Percentiles rank a stretch among this genome's conserved stretches.
Conservation (phyloP, 1,139 yeast species). For the Candida dubliniensis region DNA sequence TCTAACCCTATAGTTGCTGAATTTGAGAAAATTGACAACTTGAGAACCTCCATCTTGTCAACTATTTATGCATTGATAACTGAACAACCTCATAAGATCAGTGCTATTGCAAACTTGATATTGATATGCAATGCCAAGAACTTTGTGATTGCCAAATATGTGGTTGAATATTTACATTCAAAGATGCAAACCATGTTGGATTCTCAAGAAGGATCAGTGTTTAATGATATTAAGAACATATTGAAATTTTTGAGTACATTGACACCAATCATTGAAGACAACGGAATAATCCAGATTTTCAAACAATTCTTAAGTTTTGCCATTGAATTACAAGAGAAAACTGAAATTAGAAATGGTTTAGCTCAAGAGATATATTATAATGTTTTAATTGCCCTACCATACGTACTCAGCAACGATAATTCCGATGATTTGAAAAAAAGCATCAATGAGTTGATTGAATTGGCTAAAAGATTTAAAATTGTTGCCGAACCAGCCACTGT, state of each 20-base stretch:
- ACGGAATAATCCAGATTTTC: constrained; percentile 52
- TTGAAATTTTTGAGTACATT: constrained; percentile 70
- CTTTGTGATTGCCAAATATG: constrained; percentile 65
- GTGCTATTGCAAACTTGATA: constrained; percentile 68
- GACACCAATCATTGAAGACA: constrained; percentile 58
- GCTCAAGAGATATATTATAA: constrained; percentile 72
- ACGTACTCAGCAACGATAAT: constrained; percentile 51
- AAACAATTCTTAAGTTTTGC: constrained; percentile 57
- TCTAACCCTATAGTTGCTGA: constrained; percentile 68
- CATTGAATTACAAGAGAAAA: constrained; percentile 50
- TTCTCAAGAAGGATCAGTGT: constrained; percentile 27
- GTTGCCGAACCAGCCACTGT: constrained; percentile 23
- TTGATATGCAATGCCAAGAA: constrained; percentile 67
- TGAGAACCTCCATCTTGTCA: constrained; percentile 58
- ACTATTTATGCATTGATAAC: constrained; percentile 68
- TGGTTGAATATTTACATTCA: constrained; percentile 67
- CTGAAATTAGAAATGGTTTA: constrained; percentile 48
- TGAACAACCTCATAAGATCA: constrained; percentile 91
- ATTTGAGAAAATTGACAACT: constrained; percentile 63
- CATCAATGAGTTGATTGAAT: constrained; percentile 45
- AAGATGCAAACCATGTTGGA: constrained; percentile 58
- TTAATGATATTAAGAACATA: constrained; percentile 70
- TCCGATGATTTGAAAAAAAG: constrained; percentile 32
- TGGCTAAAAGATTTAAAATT: constrained; percentile 42
- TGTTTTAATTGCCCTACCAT: constrained; percentile 69